These are phyloP conservation scores for Aphanomyces cochlioides DNA, from an alignment of 352 stramenopile species.

Conservation along the genomic window DNA sequence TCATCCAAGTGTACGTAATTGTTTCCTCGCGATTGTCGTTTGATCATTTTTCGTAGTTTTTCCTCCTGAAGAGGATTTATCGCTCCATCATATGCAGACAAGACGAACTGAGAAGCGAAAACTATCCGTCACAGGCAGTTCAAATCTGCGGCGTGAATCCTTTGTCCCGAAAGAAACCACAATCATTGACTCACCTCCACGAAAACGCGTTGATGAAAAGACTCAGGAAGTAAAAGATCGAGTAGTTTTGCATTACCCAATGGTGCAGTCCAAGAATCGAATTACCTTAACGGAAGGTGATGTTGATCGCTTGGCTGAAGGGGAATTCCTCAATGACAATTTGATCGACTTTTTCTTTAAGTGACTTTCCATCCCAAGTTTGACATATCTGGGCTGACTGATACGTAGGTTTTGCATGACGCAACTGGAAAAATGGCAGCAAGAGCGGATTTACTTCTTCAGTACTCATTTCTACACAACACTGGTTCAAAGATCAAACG, in stretches of 20 bases:
- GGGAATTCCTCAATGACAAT: conserved; percentile 92
- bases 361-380: conserved; percentile 33
- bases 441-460: conserved; percentile 87
- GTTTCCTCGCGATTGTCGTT: not conserved
- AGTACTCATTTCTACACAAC: conserved; percentile 95
- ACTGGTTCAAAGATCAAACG: conserved; percentile 43
- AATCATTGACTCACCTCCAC: not conserved
- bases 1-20: conserved; percentile 6
- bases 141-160: not conserved
- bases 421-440: conserved; percentile 55
- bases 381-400: conserved; percentile 32
- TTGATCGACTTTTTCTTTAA: conserved; percentile 92
- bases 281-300: conserved; percentile 84
- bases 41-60: not conserved
- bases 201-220: not conserved
- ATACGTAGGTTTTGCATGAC: conserved; percentile 32
- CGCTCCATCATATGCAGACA: not conserved
- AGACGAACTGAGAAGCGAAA: not conserved
- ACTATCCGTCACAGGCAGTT: not conserved
- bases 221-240: conserved; percentile 12
- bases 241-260: conserved; percentile 20
- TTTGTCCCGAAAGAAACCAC: not conserved
- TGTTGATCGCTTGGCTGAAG: conserved; percentile 78
- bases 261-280: conserved; percentile 23
- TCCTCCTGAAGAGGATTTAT: not conserved